Evolutionary conservation across 2,329 filamentous ascomycete species (phyloP).

Genomic region (Aspergillus phoenicis): DNA sequence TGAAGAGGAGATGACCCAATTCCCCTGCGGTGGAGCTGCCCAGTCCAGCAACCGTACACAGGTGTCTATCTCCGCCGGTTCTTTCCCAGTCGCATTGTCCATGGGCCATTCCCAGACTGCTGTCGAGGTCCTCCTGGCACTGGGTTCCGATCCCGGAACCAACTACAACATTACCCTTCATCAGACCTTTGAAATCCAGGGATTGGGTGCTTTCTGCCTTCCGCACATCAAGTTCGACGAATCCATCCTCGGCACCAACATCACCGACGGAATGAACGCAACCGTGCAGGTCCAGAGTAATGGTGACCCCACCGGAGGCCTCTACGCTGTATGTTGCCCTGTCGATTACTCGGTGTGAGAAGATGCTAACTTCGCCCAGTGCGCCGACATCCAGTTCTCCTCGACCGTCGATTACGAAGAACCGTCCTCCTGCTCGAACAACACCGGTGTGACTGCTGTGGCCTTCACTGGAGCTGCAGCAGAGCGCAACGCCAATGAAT

Average conservation of each 20-base stretch:
- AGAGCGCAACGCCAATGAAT: conserved; percentile 49
- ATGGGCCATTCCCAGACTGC: conserved; percentile 57
- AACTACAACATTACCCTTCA: conserved; percentile 72
- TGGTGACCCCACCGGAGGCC: conserved; percentile 58
- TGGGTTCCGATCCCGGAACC: conserved; percentile 55
- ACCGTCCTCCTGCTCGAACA: conserved; percentile 59
- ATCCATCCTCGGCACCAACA: conserved; percentile 43
- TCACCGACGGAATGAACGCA: conserved; percentile 63
- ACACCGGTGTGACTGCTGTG: conserved; percentile 56
- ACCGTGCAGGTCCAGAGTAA: conserved; percentile 71
- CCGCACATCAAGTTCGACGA: conserved; percentile 53
- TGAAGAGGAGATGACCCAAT: conserved; percentile 49
- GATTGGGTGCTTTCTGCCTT: conserved; percentile 68
- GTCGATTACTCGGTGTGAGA: neutral
- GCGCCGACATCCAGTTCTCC: conserved; percentile 72
- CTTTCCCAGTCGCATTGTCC: conserved; percentile 54
- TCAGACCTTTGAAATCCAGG: conserved; percentile 60
- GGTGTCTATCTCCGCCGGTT: conserved; percentile 52
- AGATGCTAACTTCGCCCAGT: conserved; percentile 49
- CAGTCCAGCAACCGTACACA: conserved; percentile 49
- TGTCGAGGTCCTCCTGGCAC: conserved; percentile 56
- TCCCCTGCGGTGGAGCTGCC: conserved; percentile 56
- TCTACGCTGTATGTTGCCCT: conserved; percentile 63
- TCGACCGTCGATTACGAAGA: conserved; percentile 50
- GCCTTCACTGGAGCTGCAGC: conserved; percentile 43